Evolutionary conservation across 2,329 filamentous ascomycete species (phyloP).

Genomic region (Clarireedia homoeocarpa): DNA sequence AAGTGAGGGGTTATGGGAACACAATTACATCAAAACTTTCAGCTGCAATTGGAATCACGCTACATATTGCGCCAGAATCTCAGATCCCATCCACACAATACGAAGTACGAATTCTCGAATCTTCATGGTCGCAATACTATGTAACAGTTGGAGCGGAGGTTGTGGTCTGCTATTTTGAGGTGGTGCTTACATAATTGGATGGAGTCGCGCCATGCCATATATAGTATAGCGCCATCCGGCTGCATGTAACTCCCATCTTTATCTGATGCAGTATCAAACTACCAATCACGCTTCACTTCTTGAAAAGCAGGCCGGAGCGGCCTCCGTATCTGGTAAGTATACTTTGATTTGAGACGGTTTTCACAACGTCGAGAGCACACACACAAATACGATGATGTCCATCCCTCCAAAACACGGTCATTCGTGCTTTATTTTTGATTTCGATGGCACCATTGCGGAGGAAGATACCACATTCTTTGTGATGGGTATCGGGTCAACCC

Average conservation of each 20-base stretch:
- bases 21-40: background rate
- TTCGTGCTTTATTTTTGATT: slow-evolving; percentile 23
- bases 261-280: too few species aligned
- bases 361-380: background rate
- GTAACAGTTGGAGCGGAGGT: background rate
- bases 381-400: background rate
- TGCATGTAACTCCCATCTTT: too few species aligned
- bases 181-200: background rate
- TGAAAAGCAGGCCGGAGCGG: too few species aligned
- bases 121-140: too few species aligned
- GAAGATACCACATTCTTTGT: slow-evolving; percentile 24
- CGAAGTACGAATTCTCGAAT: too few species aligned
- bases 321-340: too few species aligned
- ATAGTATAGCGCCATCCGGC: too few species aligned
- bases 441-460: slow-evolving; percentile 28
- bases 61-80: too few species aligned
- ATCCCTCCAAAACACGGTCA: background rate
- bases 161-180: background rate
- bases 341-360: too few species aligned
- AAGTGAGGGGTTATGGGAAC: background rate
- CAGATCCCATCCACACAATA: too few species aligned
- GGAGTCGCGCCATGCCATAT: background rate
- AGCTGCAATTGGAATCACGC: too few species aligned
- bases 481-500: slow-evolving; percentile 12
- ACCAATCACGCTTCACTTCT: too few species aligned